These are phyloP conservation scores for Vicia faba DNA, from an alignment of 306 rosid genomes.

Conservation along the genomic window DNA sequence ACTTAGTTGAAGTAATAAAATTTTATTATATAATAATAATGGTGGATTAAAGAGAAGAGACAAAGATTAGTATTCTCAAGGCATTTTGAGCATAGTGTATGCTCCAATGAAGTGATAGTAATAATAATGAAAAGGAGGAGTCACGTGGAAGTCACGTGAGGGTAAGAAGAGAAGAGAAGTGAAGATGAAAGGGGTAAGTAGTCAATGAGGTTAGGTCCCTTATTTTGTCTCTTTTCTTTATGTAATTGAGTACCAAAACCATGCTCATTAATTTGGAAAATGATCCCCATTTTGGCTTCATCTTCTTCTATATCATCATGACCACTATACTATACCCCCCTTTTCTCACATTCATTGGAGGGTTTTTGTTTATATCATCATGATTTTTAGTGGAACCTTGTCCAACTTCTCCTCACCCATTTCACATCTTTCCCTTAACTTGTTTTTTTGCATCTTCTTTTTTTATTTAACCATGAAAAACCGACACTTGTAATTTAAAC, in stretches of 20 bases:
- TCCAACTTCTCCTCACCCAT: constrained; percentile 56
- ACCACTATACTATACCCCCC: constrained; percentile 39
- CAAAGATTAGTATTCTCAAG: background rate
- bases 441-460: background rate
- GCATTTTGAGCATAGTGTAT: background rate
- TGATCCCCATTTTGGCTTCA: constrained; percentile 69
- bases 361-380: constrained; percentile 54
- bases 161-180: constrained; percentile 32
- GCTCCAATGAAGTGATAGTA: background rate
- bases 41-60: background rate
- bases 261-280: constrained; percentile 85
- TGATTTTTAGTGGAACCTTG: constrained; percentile 48
- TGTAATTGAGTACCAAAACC: constrained; percentile 81
- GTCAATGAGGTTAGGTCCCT: constrained; percentile 86
- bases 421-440: constrained; percentile 48
- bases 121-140: constrained; percentile 2
- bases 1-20: background rate
- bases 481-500: too few relatives aligned
- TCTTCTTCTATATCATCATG: constrained; percentile 61
- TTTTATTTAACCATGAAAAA: too few relatives aligned
- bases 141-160: constrained; percentile 46
- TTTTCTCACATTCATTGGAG: constrained; percentile 47
- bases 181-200: constrained; percentile 43
- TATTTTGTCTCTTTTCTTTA: constrained; percentile 62
- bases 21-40: background rate